Evolutionary conservation across 179 eudicot species (phyloP).

Genomic region (Heliamphora pulchella): DNA sequence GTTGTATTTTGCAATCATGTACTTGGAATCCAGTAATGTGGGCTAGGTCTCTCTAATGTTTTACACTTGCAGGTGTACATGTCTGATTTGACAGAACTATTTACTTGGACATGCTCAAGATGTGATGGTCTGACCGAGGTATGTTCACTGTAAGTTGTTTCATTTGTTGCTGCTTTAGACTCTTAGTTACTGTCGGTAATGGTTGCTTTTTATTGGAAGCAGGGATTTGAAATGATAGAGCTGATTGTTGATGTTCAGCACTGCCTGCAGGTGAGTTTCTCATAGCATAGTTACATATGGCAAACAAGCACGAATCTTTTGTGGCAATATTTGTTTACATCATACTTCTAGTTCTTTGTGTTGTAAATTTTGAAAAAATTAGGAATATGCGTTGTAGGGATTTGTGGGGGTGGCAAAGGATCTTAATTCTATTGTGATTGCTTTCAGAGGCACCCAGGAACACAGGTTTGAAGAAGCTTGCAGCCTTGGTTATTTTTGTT

Average conservation of each 20-base stretch:
- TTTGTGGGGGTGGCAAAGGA: slow-evolving; percentile 83
- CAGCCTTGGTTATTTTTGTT: not conserved
- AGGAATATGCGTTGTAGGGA: slow-evolving; percentile 43
- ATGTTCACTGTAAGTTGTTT: not conserved
- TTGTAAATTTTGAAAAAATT: not conserved
- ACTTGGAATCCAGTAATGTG: slow-evolving; percentile 6
- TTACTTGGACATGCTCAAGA: slow-evolving; percentile 92
- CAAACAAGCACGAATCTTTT: not conserved
- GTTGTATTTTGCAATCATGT: not conserved
- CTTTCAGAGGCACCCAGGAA: slow-evolving; percentile 91
- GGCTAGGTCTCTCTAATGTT: not conserved
- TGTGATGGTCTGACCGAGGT: slow-evolving; percentile 77
- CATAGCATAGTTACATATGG: not conserved
- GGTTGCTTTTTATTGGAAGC: slow-evolving; percentile 15
- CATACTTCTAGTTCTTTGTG: not conserved
- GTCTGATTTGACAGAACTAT: slow-evolving; percentile 85
- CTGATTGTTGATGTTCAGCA: slow-evolving; percentile 81
- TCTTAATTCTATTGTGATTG: slow-evolving; percentile 80
- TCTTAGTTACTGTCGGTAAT: not conserved
- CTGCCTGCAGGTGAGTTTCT: slow-evolving; percentile 71
- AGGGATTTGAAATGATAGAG: slow-evolving; percentile 91
- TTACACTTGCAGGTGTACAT: slow-evolving; percentile 62
- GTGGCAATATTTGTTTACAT: not conserved
- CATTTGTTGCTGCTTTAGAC: not conserved
- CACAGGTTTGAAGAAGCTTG: slow-evolving; percentile 45